These are phyloP conservation scores for Chlorella sp. DNA, from an alignment of 139 green algal species.

Conservation along the genomic window DNA sequence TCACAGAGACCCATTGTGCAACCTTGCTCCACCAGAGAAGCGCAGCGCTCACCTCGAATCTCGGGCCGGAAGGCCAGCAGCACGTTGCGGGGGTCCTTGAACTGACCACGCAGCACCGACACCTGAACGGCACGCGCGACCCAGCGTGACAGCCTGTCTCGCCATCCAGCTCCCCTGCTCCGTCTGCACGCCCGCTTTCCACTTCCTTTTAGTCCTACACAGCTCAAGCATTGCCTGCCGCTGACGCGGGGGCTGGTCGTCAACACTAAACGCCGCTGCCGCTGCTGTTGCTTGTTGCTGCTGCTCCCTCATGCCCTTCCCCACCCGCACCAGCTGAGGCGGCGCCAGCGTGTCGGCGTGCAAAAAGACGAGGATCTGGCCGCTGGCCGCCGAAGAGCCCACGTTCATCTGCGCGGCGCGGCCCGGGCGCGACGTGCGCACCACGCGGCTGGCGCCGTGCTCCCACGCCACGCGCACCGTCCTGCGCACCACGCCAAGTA, in stretches of 20 bases:
- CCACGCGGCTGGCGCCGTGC: slow-evolving; percentile 7
- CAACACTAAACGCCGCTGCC: too few relatives aligned
- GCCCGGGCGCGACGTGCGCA: slow-evolving; percentile 25
- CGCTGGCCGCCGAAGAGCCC: slow-evolving; percentile 36
- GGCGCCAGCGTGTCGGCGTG: slow-evolving; percentile 50
- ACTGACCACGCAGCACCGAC: slow-evolving; percentile 10
- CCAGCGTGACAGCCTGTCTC: too few relatives aligned
- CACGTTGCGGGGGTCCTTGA: slow-evolving; percentile 29
- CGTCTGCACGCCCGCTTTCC: too few relatives aligned
- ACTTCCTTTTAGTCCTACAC: too few relatives aligned
- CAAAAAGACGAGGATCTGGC: slow-evolving; percentile 46
- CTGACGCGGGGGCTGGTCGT: too few relatives aligned
- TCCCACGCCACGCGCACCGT: slow-evolving; percentile 32
- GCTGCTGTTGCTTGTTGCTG: too few relatives aligned
- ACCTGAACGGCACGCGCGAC: slow-evolving; percentile 19
- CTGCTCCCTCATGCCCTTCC: too few relatives aligned
- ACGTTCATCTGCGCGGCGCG: slow-evolving; percentile 74
- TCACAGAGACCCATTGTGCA: too few relatives aligned
- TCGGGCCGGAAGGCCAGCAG: slow-evolving; percentile 50
- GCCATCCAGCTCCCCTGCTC: too few relatives aligned
- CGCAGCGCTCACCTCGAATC: slow-evolving; percentile 36
- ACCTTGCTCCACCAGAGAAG: too few relatives aligned
- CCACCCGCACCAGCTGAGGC: slow-evolving; percentile 32
- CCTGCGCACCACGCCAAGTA: slow-evolving; percentile 5
- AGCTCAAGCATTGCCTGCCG: too few relatives aligned